Evolutionary conservation across 805 yeast genomes (phyloP).

Genomic region (Nakazawaea populi): DNA sequence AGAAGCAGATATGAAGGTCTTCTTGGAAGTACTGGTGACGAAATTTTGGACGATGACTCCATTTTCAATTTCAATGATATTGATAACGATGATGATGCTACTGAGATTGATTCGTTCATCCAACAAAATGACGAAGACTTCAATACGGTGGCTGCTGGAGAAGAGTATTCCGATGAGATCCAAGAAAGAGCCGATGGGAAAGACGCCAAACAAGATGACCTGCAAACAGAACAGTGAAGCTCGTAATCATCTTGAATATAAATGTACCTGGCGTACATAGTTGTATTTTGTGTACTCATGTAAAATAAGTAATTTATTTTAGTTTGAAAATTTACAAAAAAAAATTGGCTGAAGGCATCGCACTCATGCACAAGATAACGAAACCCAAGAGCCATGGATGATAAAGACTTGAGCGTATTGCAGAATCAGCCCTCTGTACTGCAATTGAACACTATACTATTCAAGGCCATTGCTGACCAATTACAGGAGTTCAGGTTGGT

Average conservation of each 20-base stretch:
- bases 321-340: not conserved
- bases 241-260: too few relatives aligned
- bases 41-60: constrained; percentile 22
- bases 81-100: constrained; percentile 39
- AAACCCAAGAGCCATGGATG: not conserved
- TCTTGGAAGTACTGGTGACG: constrained; percentile 16
- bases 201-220: too few relatives aligned
- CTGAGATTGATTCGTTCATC: constrained; percentile 37
- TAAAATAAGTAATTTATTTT: not conserved
- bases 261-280: not conserved
- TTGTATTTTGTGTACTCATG: not conserved
- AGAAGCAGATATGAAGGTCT: constrained; percentile 23
- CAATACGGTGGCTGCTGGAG: constrained; percentile 13
- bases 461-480: not conserved
- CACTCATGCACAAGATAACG: not conserved
- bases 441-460: not conserved
- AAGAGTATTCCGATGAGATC: constrained; percentile 1
- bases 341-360: not conserved
- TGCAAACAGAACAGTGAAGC: too few relatives aligned
- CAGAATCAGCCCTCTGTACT: not conserved
- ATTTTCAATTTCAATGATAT: constrained; percentile 24
- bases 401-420: not conserved
- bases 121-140: constrained; percentile 23
- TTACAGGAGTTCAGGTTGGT: not conserved
- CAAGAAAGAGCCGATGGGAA: not conserved